Percentiles rank a stretch among this genome's conserved stretches.
phyloP scores from a whole-genome alignment of 306 rosid species.

The Geum urbanum region DNA sequence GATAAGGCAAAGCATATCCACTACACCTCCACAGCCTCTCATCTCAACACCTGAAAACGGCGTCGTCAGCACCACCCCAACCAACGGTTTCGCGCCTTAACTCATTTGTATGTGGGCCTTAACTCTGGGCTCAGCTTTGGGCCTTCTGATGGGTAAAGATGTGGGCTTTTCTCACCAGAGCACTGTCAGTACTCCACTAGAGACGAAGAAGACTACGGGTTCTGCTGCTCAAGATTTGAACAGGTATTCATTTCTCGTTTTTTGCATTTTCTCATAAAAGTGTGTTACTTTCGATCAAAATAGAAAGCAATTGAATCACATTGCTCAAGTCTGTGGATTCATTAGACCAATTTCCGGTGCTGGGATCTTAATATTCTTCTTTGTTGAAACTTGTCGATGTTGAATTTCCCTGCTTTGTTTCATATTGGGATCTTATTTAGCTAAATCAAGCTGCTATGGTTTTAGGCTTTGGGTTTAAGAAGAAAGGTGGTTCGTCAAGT shows the following conservation, averaged over 20 bases:
- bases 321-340: neutral
- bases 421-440: neutral
- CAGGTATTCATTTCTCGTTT: neutral
- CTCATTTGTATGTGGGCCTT: neutral
- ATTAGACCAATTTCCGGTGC: neutral
- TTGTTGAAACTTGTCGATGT: neutral
- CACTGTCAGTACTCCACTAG: neutral
- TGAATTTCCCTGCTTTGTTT: neutral
- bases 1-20: conserved; percentile 65
- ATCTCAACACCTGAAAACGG: conserved; percentile 16
- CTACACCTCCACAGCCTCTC: conserved; percentile 53
- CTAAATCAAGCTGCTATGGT: neutral
- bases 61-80: neutral
- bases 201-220: neutral
- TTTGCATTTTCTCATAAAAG: neutral
- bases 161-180: neutral
- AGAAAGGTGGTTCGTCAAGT: neutral
- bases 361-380: neutral
- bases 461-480: neutral
- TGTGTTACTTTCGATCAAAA: neutral
- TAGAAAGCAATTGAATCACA: neutral
- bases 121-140: neutral
- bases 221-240: neutral
- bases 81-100: neutral
- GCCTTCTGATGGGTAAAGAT: neutral